These are phyloP conservation scores for Sanghuangporus sanghuang DNA, from an alignment of 1,284 basidiomycete species.

Conservation along the genomic window DNA sequence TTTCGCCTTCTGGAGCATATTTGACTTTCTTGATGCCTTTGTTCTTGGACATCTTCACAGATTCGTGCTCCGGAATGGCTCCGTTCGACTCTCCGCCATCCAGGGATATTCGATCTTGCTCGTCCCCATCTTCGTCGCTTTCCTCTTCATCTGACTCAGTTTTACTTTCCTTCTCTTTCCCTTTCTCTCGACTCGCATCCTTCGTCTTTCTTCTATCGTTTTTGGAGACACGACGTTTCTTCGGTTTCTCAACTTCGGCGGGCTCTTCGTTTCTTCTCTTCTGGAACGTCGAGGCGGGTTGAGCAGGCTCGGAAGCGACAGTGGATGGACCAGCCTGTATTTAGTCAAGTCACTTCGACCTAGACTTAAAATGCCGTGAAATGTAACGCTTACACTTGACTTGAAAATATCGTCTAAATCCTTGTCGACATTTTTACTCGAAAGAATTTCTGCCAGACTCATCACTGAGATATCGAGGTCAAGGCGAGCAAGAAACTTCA, in stretches of 20 bases:
- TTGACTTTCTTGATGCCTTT: constrained; percentile 28
- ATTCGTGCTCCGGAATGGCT: constrained; percentile 40
- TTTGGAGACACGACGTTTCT: constrained; percentile 4
- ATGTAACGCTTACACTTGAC: constrained; percentile 8
- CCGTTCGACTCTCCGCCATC: constrained; percentile 27
- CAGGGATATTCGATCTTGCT: constrained; percentile 26
- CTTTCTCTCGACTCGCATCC: background rate
- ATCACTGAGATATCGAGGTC: background rate
- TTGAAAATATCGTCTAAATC: constrained; percentile 15
- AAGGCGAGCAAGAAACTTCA: background rate
- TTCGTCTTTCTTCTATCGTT: constrained; percentile 12
- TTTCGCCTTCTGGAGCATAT: constrained; percentile 63
- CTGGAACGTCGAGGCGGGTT: background rate
- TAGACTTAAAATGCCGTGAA: background rate
- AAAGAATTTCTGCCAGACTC: background rate
- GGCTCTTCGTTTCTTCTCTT: background rate
- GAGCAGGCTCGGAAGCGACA: background rate
- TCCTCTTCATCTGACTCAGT: background rate
- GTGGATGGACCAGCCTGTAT: constrained; percentile 16
- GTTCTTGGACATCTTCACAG: constrained; percentile 25
- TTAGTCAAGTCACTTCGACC: background rate
- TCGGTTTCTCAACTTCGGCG: background rate
- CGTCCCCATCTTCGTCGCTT: constrained; percentile 25
- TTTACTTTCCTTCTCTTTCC: constrained; percentile 15
- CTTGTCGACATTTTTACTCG: constrained; percentile 7